Evolutionary conservation across 2,329 filamentous ascomycete species (phyloP).

Genomic region (Exophiala dermatitidis): DNA sequence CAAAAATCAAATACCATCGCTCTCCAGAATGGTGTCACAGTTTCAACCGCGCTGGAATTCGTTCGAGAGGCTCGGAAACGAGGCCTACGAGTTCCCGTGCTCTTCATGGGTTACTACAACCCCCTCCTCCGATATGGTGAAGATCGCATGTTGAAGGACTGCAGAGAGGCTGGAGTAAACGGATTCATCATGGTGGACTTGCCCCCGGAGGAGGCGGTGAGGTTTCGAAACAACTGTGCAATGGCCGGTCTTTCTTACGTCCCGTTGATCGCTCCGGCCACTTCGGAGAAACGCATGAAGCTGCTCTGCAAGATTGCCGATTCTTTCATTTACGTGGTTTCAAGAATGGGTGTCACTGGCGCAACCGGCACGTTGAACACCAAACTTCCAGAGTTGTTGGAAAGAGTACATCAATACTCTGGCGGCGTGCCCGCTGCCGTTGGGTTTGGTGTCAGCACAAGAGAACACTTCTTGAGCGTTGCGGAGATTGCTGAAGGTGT

Average conservation of each 20-base stretch:
- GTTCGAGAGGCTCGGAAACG: constrained; percentile 69
- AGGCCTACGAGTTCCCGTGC: constrained; percentile 72
- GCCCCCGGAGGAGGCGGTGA: constrained; percentile 88
- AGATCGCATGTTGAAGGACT: constrained; percentile 77
- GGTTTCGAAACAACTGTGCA: constrained; percentile 78
- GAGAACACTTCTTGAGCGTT: constrained; percentile 85
- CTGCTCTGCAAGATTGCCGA: constrained; percentile 93
- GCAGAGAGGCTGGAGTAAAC: constrained; percentile 76
- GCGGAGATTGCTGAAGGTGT: constrained; percentile 83
- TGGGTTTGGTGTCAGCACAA: constrained; percentile 91
- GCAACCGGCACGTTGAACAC: constrained; percentile 75
- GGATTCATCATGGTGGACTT: constrained; percentile 96
- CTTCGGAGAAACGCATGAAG: constrained; percentile 88
- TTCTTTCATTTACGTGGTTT: constrained; percentile 98
- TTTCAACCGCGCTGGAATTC: constrained; percentile 71
- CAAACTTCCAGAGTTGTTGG: constrained; percentile 71
- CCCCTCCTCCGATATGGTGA: constrained; percentile 91
- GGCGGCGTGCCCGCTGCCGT: constrained; percentile 85
- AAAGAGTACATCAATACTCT: constrained; percentile 84
- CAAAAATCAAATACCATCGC: constrained; percentile 91
- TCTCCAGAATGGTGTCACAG: constrained; percentile 79
- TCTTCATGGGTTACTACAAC: constrained; percentile 99
- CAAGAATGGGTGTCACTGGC: constrained; percentile 92
- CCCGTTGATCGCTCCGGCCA: constrained; percentile 90
- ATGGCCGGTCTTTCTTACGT: constrained; percentile 83